Percentiles rank a stretch among this genome's conserved stretches.
These are phyloP conservation scores for Phytophthora europaea DNA, from an alignment of 352 stramenopile species.

Conservation along the genomic window DNA sequence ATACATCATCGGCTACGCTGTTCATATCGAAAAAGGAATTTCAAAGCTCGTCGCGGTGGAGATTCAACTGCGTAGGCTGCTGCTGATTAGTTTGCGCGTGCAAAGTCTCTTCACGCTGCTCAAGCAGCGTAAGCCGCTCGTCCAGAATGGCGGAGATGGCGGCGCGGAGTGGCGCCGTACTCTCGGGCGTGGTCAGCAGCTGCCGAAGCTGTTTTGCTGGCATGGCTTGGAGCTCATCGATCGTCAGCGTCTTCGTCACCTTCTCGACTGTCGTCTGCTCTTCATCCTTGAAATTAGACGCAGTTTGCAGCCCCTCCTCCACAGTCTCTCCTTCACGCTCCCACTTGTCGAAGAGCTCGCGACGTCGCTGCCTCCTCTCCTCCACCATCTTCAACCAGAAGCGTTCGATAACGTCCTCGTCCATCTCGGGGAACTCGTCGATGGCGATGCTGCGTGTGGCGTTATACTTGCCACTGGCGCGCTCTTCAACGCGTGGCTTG, in stretches of 20 bases:
- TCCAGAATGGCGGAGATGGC: constrained; percentile 63
- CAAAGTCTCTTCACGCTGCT: constrained; percentile 37
- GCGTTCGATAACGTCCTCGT: constrained; percentile 76
- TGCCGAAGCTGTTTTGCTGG: constrained; percentile 62
- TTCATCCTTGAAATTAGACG: neutral
- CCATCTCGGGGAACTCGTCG: constrained; percentile 89
- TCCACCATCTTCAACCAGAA: constrained; percentile 87
- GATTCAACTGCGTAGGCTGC: constrained; percentile 3
- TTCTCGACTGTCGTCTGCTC: constrained; percentile 9
- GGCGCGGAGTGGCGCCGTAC: constrained; percentile 46
- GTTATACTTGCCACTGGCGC: constrained; percentile 33
- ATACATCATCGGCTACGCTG: constrained; percentile 10
- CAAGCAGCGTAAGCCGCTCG: constrained; percentile 52
- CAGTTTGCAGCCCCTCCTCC: neutral
- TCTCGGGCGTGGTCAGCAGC: constrained; percentile 40
- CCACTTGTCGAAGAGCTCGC: constrained; percentile 65
- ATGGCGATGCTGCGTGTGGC: constrained; percentile 76
- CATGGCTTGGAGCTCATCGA: constrained; percentile 56
- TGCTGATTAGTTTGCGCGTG: neutral
- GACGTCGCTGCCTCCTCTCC: constrained; percentile 42
- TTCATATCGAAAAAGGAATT: neutral
- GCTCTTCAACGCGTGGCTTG: constrained; percentile 46
- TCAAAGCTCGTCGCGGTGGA: constrained; percentile 45
- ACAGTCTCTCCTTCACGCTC: constrained; percentile 22
- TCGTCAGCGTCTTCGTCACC: constrained; percentile 53